Evolutionary conservation across 2,329 filamentous ascomycete genomes (phyloP).

Genomic region (Pseudogymnoascus sp.): DNA sequence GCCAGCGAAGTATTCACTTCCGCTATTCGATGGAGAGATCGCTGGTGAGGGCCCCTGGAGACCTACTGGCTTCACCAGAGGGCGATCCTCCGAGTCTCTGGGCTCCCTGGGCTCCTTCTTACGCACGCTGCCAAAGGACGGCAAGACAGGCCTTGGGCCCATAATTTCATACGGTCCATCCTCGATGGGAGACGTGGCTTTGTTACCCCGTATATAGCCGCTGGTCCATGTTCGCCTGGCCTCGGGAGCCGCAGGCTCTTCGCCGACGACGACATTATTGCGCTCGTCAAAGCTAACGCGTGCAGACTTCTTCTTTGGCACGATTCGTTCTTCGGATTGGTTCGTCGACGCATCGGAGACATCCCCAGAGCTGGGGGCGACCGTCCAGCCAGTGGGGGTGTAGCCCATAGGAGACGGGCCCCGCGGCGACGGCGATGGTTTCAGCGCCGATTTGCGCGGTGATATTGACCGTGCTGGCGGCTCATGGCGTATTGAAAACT

Average conservation of each 20-base stretch:
- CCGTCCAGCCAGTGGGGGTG: slow-evolving; percentile 37
- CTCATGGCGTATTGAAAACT: slow-evolving; percentile 47
- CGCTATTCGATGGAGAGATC: slow-evolving; percentile 18
- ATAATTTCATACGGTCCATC: slow-evolving; percentile 63
- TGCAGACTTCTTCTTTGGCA: slow-evolving; percentile 53
- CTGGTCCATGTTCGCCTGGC: slow-evolving; percentile 46
- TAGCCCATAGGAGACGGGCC: slow-evolving; percentile 43
- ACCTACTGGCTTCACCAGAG: slow-evolving; percentile 45
- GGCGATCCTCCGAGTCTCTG: slow-evolving; percentile 44
- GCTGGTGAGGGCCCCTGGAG: slow-evolving; percentile 24
- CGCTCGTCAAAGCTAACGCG: slow-evolving; percentile 75
- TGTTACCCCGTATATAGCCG: slow-evolving; percentile 41
- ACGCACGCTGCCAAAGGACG: slow-evolving; percentile 67
- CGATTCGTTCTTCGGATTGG: slow-evolving; percentile 18
- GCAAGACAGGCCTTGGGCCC: slow-evolving; percentile 66
- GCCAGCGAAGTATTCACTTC: slow-evolving; percentile 21
- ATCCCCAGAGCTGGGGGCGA: slow-evolving; percentile 17
- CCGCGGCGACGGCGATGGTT: slow-evolving; percentile 47
- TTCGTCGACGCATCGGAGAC: slow-evolving; percentile 17
- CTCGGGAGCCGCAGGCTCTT: slow-evolving; percentile 33
- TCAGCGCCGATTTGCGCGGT: slow-evolving; percentile 70
- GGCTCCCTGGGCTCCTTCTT: slow-evolving; percentile 47
- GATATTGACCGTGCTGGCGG: slow-evolving; percentile 66
- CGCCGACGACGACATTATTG: slow-evolving; percentile 46
- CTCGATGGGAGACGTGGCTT: slow-evolving; percentile 41